A percentile compares a stretch with the other conserved stretches of the same genome.
Conservation (phyloP, 2,329 filamentous ascomycete genomes). For the Pochonia chlamydosporia region DNA sequence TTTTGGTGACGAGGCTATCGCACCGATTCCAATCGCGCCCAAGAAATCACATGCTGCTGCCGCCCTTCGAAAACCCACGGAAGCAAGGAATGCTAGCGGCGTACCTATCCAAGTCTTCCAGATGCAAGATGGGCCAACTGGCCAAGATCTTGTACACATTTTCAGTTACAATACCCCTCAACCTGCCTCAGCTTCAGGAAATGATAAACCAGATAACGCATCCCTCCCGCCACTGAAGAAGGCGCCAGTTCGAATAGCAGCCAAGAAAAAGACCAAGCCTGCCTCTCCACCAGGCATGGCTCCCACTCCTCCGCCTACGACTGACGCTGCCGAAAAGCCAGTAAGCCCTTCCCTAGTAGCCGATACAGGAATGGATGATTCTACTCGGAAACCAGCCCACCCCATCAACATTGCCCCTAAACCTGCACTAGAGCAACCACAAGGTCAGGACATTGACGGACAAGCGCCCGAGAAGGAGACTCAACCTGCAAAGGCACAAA, state of each 20-base stretch:
- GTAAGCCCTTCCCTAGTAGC: constrained; percentile 18
- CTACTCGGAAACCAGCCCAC: constrained; percentile 9
- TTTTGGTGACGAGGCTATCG: constrained; percentile 55
- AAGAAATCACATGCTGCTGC: constrained; percentile 20
- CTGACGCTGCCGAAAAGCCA: constrained; percentile 28
- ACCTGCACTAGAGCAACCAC: background rate
- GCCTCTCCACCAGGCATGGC: constrained; percentile 20
- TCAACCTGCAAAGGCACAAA: background rate
- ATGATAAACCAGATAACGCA: constrained; percentile 11
- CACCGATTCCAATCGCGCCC: constrained; percentile 27
- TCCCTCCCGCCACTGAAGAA: constrained; percentile 20
- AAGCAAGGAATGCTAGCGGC: constrained; percentile 28
- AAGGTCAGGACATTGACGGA: background rate
- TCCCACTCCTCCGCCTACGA: constrained; percentile 34
- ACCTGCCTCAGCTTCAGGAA: constrained; percentile 9
- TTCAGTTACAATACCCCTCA: constrained; percentile 25
- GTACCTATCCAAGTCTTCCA: constrained; percentile 39
- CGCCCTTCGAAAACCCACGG: constrained; percentile 15
- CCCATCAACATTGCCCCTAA: constrained; percentile 7
- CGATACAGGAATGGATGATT: constrained; percentile 1
- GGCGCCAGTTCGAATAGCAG: constrained; percentile 10
- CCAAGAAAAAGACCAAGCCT: constrained; percentile 14
- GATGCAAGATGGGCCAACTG: constrained; percentile 28
- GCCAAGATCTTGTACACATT: constrained; percentile 30
- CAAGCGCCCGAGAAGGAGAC: background rate